Evolutionary conservation across 2,329 filamentous ascomycete genomes (phyloP).

Genomic region (Epichloe scottii): DNA sequence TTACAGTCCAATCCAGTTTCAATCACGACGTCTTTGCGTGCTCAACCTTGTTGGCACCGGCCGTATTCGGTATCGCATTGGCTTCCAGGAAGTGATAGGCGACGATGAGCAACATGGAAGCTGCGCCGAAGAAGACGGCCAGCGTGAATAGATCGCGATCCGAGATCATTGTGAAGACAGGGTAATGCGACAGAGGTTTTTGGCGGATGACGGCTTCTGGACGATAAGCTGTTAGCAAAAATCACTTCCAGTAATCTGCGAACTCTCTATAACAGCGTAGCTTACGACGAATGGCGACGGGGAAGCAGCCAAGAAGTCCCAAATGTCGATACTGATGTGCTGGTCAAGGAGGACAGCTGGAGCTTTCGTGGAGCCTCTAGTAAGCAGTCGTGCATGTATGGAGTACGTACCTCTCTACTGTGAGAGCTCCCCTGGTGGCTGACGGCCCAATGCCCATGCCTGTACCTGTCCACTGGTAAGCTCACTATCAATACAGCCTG

Average conservation of each 20-base stretch:
- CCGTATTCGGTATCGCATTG: constrained; percentile 43
- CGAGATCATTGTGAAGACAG: constrained; percentile 66
- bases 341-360: constrained; percentile 10
- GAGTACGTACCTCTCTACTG: neutral
- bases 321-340: constrained; percentile 1
- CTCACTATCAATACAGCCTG: no score
- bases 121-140: constrained; percentile 82
- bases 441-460: no score
- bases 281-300: neutral
- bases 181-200: constrained; percentile 1
- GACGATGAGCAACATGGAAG: constrained; percentile 84
- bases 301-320: neutral
- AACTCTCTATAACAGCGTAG: neutral
- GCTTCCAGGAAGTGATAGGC: constrained; percentile 94
- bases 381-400: neutral
- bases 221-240: neutral
- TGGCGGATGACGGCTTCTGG: neutral
- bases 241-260: no score
- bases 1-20: neutral
- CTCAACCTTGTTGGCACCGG: constrained; percentile 1
- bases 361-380: constrained; percentile 6
- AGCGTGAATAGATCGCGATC: constrained; percentile 84
- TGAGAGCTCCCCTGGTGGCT: neutral
- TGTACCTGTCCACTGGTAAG: no score
- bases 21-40: constrained; percentile 3